A percentile compares a stretch with the other conserved stretches of the same genome.
Evolutionary conservation across 106 monocot genomes (phyloP).

Genomic region (Alisma plantagoaquatica): DNA sequence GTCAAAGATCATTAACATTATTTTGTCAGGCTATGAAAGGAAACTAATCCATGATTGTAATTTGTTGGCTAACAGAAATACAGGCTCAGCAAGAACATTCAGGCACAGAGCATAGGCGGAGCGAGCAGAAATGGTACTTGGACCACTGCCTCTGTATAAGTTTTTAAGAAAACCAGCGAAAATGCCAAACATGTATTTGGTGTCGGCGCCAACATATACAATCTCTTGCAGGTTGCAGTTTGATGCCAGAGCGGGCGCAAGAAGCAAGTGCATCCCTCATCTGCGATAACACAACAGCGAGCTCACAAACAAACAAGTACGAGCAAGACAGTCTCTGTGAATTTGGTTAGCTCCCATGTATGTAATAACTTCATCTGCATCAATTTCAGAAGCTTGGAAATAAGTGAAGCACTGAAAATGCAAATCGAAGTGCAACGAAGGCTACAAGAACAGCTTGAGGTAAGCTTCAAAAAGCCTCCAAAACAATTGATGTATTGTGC

Average conservation of each 20-base stretch:
- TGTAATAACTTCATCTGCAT: background rate
- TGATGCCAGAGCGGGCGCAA: constrained; percentile 23
- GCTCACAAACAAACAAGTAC: constrained; percentile 51
- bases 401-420: constrained; percentile 69
- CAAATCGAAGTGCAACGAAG: constrained; percentile 76
- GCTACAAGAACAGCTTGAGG: constrained; percentile 86
- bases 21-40: background rate
- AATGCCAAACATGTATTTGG: background rate
- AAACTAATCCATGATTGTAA: background rate
- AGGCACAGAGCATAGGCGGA: constrained; percentile 29
- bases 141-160: background rate
- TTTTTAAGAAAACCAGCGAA: background rate
- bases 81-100: constrained; percentile 67
- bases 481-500: too few relatives aligned
- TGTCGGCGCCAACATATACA: constrained; percentile 9
- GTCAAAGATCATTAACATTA: background rate
- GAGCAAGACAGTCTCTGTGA: background rate
- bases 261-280: constrained; percentile 24
- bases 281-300: constrained; percentile 7
- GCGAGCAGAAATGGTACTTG: constrained; percentile 32
- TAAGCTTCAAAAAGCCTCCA: too few relatives aligned
- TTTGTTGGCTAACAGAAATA: constrained; percentile 29
- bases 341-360: background rate
- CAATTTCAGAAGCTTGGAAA: constrained; percentile 41
- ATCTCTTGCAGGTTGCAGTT: constrained; percentile 1